phyloP scores from a whole-genome alignment of 345 rosid species.

The Gossypium australe region DNA sequence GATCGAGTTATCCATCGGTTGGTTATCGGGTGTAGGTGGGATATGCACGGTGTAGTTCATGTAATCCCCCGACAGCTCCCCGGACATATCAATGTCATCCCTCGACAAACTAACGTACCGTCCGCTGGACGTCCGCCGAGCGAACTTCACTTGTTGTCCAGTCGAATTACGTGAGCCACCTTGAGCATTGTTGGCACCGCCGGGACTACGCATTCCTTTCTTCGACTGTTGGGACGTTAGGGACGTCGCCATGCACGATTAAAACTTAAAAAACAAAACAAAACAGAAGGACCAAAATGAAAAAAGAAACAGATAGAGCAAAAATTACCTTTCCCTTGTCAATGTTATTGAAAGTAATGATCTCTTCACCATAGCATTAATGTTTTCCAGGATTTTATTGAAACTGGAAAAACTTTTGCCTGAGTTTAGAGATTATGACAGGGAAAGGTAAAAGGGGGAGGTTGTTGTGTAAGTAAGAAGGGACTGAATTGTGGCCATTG shows the following conservation, averaged over 20 bases:
- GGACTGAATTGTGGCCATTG: background rate
- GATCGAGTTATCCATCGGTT: constrained; percentile 54
- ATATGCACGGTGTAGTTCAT: constrained; percentile 91
- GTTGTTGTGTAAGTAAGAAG: background rate
- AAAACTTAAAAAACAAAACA: background rate
- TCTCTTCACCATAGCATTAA: background rate
- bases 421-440: background rate
- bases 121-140: constrained; percentile 85
- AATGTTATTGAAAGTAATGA: background rate
- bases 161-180: constrained; percentile 3
- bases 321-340: background rate
- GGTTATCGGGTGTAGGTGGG: constrained; percentile 91
- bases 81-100: constrained; percentile 81
- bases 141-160: constrained; percentile 92
- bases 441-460: background rate
- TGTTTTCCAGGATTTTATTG: background rate
- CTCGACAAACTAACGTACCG: constrained; percentile 78
- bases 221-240: constrained; percentile 47
- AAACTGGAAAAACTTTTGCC: background rate
- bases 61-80: constrained; percentile 70
- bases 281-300: too few relatives aligned
- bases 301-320: too few relatives aligned
- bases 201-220: constrained; percentile 49
- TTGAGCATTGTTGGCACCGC: constrained; percentile 30
- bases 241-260: constrained; percentile 42